Base-by-base conservation (phyloP, 1,139 yeast genomes). In the Pneumocystis oryctolagi region DNA sequence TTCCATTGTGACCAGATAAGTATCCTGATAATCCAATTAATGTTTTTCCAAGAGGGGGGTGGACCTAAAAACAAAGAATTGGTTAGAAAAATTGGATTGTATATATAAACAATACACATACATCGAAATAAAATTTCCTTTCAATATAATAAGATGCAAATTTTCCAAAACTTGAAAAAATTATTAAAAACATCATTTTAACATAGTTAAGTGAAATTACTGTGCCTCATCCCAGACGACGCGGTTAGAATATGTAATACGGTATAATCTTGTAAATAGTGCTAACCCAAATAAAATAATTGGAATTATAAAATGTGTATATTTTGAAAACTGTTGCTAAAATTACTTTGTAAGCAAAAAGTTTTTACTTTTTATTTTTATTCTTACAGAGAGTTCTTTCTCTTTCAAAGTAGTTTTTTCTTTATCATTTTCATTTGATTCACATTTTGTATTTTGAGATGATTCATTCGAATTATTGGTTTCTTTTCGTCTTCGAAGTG, bases 221-320 rank as follows among this genome's bases (percentile, higher is more conserved):
- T 88, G 96, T 8, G 96, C 96, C 72, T 89, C 96, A 74, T 90
- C 98, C 99, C 99, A 92, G 8, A 89, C 84, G 12, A 94, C 97
- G 56, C 77, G 74, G 62, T 80, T 75, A 55, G 86, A 78, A 37
- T 76, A 78, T 64, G 84, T 87, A 63, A 92, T 86, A 42, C 79
- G 78, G 69, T 84, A 81, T 59, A 88, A 77, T 63, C 97, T 80
- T 12, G 89, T 79, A 67, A 80, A 80, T 16, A 87, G 81, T 1
- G 95, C 83, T 2, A 85, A 60, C 0, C 78, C 74, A 0, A 94
- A 85, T 71, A 83, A 75, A 42, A 82, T 59, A 5, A 84, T 68
- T 25, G 89, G 89, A 66, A 61, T 42, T 32, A 60, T 16, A 6
- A 31, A 2, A 9, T 34, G 34, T 35, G 37, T 30, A 35, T 20